Conservation (phyloP, 805 yeast species). For the Ogataea trehalophila region DNA sequence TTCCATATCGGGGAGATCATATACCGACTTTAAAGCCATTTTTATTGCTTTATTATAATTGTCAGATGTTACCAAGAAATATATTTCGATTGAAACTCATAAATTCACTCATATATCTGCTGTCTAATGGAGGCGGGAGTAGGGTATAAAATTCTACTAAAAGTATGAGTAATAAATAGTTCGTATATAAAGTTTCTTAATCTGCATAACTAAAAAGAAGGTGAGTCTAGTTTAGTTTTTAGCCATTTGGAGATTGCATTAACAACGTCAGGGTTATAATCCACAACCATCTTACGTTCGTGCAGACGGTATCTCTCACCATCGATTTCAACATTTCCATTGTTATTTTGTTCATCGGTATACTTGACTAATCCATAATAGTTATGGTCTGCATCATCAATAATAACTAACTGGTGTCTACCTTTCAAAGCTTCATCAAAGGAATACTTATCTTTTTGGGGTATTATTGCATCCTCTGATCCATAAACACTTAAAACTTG, state of each 20-base stretch:
- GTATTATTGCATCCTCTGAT: slow-evolving; percentile 58
- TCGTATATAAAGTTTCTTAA: too few relatives aligned
- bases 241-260: slow-evolving; percentile 46
- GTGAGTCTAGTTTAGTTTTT: slow-evolving; percentile 36
- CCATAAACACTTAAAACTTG: slow-evolving; percentile 71
- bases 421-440: slow-evolving; percentile 55
- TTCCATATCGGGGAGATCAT: too few relatives aligned
- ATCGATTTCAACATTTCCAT: slow-evolving; percentile 1
- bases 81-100: too few relatives aligned
- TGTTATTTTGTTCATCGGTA: slow-evolving; percentile 27
- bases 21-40: too few relatives aligned
- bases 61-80: too few relatives aligned
- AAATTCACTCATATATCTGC: too few relatives aligned
- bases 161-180: too few relatives aligned
- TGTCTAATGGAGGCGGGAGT: too few relatives aligned
- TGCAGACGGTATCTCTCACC: slow-evolving; percentile 28
- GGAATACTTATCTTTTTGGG: slow-evolving; percentile 53
- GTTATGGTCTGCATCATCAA: slow-evolving; percentile 77
- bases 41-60: too few relatives aligned
- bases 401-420: slow-evolving; percentile 53
- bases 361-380: slow-evolving; percentile 50
- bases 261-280: slow-evolving; percentile 53
- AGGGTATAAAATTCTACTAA: too few relatives aligned
- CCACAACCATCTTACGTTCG: slow-evolving; percentile 35
- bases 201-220: slow-evolving; percentile 42